Conservation (phyloP, 2,329 filamentous ascomycete genomes). For the Graphilbum sp. region DNA sequence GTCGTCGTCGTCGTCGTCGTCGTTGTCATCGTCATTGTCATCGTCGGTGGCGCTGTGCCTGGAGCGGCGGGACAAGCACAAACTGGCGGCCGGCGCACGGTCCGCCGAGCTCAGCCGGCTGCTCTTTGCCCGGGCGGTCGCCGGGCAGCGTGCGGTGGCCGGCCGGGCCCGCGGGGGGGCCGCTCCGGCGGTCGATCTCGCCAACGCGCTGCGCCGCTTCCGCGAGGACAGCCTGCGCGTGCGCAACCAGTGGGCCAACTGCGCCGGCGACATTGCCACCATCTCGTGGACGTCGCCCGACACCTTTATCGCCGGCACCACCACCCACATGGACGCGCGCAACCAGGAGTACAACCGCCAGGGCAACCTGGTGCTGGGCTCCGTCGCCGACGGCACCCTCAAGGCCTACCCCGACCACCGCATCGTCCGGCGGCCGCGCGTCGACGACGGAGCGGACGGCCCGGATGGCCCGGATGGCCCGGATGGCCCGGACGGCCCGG, state of each 20-base stretch:
- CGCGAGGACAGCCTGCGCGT: slow-evolving; percentile 35
- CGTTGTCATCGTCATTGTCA: too few relatives aligned
- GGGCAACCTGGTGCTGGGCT: slow-evolving; percentile 43
- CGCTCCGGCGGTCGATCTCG: slow-evolving; percentile 25
- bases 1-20: neutral
- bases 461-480: too few relatives aligned
- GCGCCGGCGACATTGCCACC: slow-evolving; percentile 43
- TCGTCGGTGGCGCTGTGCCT: slow-evolving; percentile 19
- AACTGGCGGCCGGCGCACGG: slow-evolving; percentile 13
- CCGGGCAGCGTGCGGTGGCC: slow-evolving; percentile 24
- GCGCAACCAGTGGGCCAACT: slow-evolving; percentile 40
- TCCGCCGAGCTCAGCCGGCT: slow-evolving; percentile 21
- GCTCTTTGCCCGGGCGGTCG: slow-evolving; percentile 31
- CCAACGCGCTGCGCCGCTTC: slow-evolving; percentile 24
- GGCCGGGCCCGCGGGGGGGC: neutral
- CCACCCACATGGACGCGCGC: slow-evolving; percentile 42
- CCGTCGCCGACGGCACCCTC: slow-evolving; percentile 25
- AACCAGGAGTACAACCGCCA: slow-evolving; percentile 53
- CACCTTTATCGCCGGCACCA: slow-evolving; percentile 45
- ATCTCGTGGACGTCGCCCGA: slow-evolving; percentile 38
- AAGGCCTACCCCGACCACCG: slow-evolving; percentile 39
- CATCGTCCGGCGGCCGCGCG: slow-evolving; percentile 23
- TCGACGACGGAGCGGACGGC: too few relatives aligned
- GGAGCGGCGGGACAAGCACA: neutral
- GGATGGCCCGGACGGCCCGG: too few relatives aligned